Conservation (phyloP, 1,284 basidiomycete genomes). For the Cutaneotrichosporon dermatis region DNA sequence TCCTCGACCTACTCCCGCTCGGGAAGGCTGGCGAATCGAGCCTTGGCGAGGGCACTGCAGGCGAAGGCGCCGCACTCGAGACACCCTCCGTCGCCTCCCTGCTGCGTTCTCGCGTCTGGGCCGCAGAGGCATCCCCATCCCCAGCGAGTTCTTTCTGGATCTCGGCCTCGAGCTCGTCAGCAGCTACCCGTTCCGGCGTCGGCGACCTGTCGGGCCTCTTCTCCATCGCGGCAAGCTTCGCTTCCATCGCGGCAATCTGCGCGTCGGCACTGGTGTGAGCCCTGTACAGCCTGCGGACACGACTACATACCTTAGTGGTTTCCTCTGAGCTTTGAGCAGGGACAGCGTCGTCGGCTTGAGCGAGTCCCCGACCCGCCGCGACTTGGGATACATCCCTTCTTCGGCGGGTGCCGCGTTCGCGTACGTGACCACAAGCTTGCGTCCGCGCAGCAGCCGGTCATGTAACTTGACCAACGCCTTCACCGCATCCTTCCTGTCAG, state of each 20-base stretch:
- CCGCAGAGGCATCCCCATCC: constrained; percentile 8
- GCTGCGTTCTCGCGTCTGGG: constrained; percentile 1
- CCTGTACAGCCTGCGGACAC: neutral
- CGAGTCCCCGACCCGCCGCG: constrained; percentile 49
- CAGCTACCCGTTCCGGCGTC: constrained; percentile 14
- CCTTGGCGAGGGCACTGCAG: neutral
- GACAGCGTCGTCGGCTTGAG: constrained; percentile 80
- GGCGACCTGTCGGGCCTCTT: constrained; percentile 22
- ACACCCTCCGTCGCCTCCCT: neutral
- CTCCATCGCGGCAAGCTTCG: constrained; percentile 79
- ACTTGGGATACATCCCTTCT: constrained; percentile 9
- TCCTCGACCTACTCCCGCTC: neutral
- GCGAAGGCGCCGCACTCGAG: neutral
- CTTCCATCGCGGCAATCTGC: constrained; percentile 93
- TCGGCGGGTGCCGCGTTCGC: constrained; percentile 60
- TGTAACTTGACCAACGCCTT: constrained; percentile 72
- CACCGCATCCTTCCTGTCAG: constrained; percentile 65
- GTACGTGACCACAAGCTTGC: constrained; percentile 80
- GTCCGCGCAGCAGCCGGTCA: constrained; percentile 75
- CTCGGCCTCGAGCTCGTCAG: constrained; percentile 17
- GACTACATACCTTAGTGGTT: constrained; percentile 57
- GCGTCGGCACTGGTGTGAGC: constrained; percentile 61
- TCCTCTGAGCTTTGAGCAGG: constrained; percentile 67
- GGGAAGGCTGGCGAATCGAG: too few relatives aligned
- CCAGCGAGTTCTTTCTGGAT: constrained; percentile 17